Evolutionary conservation across 129 eudicot species (phyloP).

Genomic region (Escallonia herrerae): DNA sequence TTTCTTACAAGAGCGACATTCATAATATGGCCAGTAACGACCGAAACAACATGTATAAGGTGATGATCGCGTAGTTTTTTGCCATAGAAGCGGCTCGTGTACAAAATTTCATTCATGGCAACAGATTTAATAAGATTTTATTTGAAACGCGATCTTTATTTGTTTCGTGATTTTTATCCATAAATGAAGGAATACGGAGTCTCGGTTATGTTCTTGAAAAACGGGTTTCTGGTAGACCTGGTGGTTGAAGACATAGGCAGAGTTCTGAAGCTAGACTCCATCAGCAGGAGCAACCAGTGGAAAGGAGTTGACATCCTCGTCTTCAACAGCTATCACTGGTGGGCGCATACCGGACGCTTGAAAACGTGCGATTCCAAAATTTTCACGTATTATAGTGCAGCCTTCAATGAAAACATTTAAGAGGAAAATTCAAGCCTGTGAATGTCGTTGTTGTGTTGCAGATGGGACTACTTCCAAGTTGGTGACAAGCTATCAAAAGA

Average conservation of each 20-base stretch:
- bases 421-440: too few relatives aligned
- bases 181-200: conserved; percentile 47
- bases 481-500: conserved; percentile 50
- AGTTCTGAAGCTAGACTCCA: conserved; percentile 62
- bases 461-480: conserved; percentile 80
- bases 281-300: conserved; percentile 44
- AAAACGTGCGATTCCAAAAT: conserved; percentile 31
- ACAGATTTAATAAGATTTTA: too few relatives aligned
- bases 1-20: too few relatives aligned
- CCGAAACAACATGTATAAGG: too few relatives aligned
- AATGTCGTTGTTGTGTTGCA: conserved; percentile 11
- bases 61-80: too few relatives aligned
- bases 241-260: conserved; percentile 34
- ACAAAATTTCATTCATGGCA: too few relatives aligned
- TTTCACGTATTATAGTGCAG: too few relatives aligned
- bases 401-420: too few relatives aligned
- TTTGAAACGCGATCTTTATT: too few relatives aligned
- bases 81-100: too few relatives aligned
- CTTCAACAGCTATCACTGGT: conserved; percentile 93
- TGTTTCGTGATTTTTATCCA: too few relatives aligned
- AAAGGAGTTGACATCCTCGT: conserved; percentile 57
- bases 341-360: conserved; percentile 53
- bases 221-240: conserved; percentile 72
- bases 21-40: too few relatives aligned
- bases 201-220: conserved; percentile 52